Base-by-base conservation (phyloP, 139 green algal genomes). In the Chlorella sp. region DNA sequence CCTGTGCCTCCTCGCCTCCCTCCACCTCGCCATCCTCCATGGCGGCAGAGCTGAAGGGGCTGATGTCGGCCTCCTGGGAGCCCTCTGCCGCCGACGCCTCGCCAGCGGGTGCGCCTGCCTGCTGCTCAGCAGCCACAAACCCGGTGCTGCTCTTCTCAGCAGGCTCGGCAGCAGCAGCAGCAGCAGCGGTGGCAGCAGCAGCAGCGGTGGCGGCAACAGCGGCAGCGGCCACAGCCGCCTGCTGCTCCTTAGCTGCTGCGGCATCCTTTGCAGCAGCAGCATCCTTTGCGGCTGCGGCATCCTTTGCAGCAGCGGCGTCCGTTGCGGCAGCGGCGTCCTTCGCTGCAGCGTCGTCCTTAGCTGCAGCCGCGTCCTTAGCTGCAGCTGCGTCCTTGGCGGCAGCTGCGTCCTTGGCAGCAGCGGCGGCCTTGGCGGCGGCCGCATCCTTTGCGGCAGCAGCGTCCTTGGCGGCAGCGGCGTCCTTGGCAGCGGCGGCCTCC, bases 111-210 rank as follows among this genome's bases (percentile, higher is more conserved):
- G 68, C 86, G 39, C 64, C 66, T 22, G 14, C 79, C 40, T 69
- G 77, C n/a, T 86, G 40, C 84, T 81, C n/a, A 0, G 69, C 83
- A 69, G 77, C 84, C 18, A 57, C 86, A 85, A 89, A 30, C 53
- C 89, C 24, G 83, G 75, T 57, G 83, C 73, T 57, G 48, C 71
- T 86, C 34, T 83, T 80, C 34, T 82, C 83, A 32, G 85, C 66
- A 0, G 53, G 80, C 90, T 89, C 85, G 26, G 79, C 90, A 36
- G 90, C 82, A 24, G 82, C 73, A 2, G 57, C 90, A 71, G 66
- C 57, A 15, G 64, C 75, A 5, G 83, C 57, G 18, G 69, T 0
- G 81, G 37, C 69, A 5, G 69, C 85, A 0, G 69, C 69, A 40
- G 69, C 68, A 5, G 32, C 26, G 12, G 16, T 60, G 34, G 57